phyloP scores from a whole-genome alignment of 768 basidiomycete species.

The Lyophyllum shimeji region DNA sequence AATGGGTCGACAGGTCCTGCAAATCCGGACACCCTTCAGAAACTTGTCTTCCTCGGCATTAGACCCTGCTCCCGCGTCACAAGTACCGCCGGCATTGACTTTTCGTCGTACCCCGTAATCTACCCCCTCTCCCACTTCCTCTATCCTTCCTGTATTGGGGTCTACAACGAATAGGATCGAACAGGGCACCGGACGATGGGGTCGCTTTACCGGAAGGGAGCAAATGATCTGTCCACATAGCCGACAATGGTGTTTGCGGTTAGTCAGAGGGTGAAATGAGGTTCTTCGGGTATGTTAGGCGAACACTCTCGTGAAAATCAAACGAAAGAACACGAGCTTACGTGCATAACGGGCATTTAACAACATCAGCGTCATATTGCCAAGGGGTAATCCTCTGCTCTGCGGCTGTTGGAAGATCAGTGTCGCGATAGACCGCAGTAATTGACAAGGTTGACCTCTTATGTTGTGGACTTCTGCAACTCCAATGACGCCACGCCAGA shows the following conservation, averaged over 20 bases:
- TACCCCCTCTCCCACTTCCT: constrained; percentile 82
- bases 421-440: constrained; percentile 2
- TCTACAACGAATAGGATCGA: constrained; percentile 89
- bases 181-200: constrained; percentile 66
- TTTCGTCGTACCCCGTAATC: constrained; percentile 75
- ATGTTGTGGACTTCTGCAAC: constrained; percentile 59
- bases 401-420: constrained; percentile 43
- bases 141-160: constrained; percentile 69
- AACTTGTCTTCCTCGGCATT: constrained; percentile 75
- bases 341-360: constrained; percentile 86
- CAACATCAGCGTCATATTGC: constrained; percentile 79
- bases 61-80: constrained; percentile 36
- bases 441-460: constrained; percentile 47
- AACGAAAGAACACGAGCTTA: constrained; percentile 31
- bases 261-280: constrained; percentile 86
- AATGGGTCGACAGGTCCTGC: constrained; percentile 76
- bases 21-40: constrained; percentile 85
- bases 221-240: constrained; percentile 92
- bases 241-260: constrained; percentile 95
- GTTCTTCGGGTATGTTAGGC: constrained; percentile 33
- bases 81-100: constrained; percentile 25
- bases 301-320: no score
- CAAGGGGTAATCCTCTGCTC: constrained; percentile 96
- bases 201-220: constrained; percentile 76
- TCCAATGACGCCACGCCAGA: constrained; percentile 65